Conservation (phyloP, 2,329 filamentous ascomycete species). For the Clarireedia paspali region DNA sequence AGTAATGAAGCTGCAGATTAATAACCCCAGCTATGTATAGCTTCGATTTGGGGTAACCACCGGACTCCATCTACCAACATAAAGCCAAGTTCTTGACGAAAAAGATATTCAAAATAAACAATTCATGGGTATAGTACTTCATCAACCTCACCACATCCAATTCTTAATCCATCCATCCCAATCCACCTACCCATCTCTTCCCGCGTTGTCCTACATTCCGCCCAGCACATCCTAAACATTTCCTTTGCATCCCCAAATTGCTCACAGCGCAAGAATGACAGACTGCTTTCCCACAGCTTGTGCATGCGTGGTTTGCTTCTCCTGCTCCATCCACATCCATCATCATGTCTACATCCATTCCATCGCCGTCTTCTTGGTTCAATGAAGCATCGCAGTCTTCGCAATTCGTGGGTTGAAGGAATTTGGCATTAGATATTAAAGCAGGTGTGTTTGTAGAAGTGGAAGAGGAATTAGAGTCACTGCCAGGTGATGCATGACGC, state of each 20-base stretch:
- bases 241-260: slow-evolving; percentile 45
- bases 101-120: no score
- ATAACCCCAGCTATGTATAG: no score
- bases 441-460: slow-evolving; percentile 1
- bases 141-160: background rate
- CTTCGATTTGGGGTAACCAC: no score
- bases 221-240: slow-evolving; percentile 44
- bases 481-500: slow-evolving; percentile 28
- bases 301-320: slow-evolving; percentile 33
- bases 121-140: slow-evolving; percentile 1
- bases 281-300: slow-evolving; percentile 45
- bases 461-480: slow-evolving; percentile 19
- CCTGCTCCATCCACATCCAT: slow-evolving; percentile 30
- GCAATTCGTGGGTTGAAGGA: slow-evolving; percentile 35
- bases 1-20: no score
- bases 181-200: slow-evolving; percentile 17
- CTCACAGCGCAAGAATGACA: slow-evolving; percentile 54
- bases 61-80: no score
- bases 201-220: slow-evolving; percentile 1
- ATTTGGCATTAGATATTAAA: slow-evolving; percentile 6
- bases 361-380: slow-evolving; percentile 22
- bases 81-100: no score
- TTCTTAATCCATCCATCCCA: slow-evolving; percentile 15
- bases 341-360: slow-evolving; percentile 36
- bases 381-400: slow-evolving; percentile 44